Evolutionary conservation across 352 stramenopile species (phyloP).

Genomic region (Globisporangium abappressorium): DNA sequence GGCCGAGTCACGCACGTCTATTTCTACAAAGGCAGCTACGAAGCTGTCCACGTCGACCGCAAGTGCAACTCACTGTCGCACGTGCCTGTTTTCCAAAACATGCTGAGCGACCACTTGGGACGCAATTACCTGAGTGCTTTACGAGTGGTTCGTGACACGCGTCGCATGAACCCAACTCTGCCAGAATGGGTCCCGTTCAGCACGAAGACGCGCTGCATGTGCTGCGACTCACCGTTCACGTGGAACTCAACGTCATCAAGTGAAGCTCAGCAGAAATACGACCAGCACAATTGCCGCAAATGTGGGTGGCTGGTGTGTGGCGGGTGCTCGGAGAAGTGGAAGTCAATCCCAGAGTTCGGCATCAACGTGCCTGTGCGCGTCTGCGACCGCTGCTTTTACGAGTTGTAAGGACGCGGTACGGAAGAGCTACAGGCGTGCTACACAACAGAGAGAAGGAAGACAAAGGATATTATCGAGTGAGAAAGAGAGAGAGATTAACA

Average conservation of each 20-base stretch:
- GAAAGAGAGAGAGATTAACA: neutral
- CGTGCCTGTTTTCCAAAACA: constrained; percentile 84
- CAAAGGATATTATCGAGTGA: neutral
- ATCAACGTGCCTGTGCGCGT: constrained; percentile 85
- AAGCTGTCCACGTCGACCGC: constrained; percentile 78
- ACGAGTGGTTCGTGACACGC: constrained; percentile 72
- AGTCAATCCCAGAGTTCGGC: constrained; percentile 81
- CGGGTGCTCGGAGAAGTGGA: constrained; percentile 83
- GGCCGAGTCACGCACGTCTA: constrained; percentile 77
- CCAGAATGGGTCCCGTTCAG: constrained; percentile 78
- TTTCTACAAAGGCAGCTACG: constrained; percentile 77
- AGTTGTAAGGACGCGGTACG: constrained; percentile 31
- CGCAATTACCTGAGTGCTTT: constrained; percentile 79
- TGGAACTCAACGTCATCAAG: constrained; percentile 89
- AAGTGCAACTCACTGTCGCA: constrained; percentile 67
- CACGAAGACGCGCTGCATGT: constrained; percentile 86
- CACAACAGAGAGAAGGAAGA: neutral
- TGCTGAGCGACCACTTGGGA: constrained; percentile 81
- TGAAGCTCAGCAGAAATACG: constrained; percentile 84
- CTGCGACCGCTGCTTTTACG: constrained; percentile 85
- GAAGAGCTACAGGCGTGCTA: neutral
- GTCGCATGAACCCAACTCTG: constrained; percentile 47
- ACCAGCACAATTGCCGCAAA: constrained; percentile 89
- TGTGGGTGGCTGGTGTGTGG: constrained; percentile 81
- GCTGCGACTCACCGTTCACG: constrained; percentile 85